phyloP scores from a whole-genome alignment of 2,329 filamentous ascomycete genomes.

The Torrubiellomyces zombiae region DNA sequence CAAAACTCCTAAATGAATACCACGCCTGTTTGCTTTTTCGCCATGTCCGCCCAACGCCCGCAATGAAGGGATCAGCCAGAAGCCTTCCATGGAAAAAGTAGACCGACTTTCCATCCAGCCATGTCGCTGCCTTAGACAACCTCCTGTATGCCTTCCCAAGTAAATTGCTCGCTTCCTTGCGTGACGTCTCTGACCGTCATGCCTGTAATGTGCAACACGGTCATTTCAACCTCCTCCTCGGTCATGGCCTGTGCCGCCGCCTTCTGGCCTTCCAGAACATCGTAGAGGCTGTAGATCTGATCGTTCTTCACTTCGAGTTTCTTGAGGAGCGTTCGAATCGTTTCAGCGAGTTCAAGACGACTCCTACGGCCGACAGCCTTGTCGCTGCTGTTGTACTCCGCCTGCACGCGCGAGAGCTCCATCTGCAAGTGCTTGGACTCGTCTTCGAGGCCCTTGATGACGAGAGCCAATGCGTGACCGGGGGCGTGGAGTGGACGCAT shows the following conservation, averaged over 20 bases:
- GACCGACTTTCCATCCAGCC: too few relatives aligned
- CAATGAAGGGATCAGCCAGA: too few relatives aligned
- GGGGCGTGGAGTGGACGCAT: constrained; percentile 54
- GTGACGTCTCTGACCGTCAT: constrained; percentile 26
- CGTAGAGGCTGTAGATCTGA: constrained; percentile 68
- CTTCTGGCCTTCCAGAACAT: constrained; percentile 70
- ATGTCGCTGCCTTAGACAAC: constrained; percentile 7
- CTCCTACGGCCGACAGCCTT: constrained; percentile 47
- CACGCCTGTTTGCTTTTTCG: too few relatives aligned
- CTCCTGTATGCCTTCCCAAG: constrained; percentile 24
- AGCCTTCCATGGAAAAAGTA: too few relatives aligned
- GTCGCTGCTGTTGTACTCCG: constrained; percentile 49
- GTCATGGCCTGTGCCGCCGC: constrained; percentile 44
- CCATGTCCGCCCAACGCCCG: neutral
- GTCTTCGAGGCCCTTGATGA: constrained; percentile 68
- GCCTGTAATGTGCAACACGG: constrained; percentile 37
- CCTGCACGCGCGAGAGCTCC: constrained; percentile 44
- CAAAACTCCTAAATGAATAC: too few relatives aligned
- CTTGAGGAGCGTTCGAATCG: constrained; percentile 43
- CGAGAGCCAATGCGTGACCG: constrained; percentile 57
- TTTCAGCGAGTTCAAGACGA: constrained; percentile 41
- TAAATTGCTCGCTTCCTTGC: constrained; percentile 19
- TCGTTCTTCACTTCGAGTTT: constrained; percentile 58
- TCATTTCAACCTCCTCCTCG: constrained; percentile 46
- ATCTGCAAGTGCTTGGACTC: constrained; percentile 64